Evolutionary conservation across 2,329 filamentous ascomycete species (phyloP).

Genomic region (Fusarium agapanthi): DNA sequence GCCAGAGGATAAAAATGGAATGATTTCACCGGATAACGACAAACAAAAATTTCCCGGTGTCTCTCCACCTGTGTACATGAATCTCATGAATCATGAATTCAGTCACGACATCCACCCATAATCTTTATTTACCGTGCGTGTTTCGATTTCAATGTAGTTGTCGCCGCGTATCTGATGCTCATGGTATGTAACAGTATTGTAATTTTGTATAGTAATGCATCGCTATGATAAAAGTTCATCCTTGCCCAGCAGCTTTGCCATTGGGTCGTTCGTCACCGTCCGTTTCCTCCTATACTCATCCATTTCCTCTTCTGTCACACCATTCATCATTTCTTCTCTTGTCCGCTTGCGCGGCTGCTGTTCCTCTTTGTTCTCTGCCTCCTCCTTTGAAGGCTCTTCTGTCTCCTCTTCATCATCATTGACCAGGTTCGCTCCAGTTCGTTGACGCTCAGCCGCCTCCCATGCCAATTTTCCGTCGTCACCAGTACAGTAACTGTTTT

Average conservation of each 20-base stretch:
- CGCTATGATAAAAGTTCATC: conserved; percentile 60
- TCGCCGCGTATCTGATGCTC: not conserved
- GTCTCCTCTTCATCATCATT: conserved; percentile 40
- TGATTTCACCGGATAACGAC: conserved; percentile 48
- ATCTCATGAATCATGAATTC: conserved; percentile 33
- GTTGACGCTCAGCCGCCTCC: conserved; percentile 74
- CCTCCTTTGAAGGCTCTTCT: conserved; percentile 42
- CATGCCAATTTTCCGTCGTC: conserved; percentile 85
- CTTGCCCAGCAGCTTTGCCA: conserved; percentile 82
- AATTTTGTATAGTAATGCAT: not conserved
- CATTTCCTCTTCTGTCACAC: conserved; percentile 83
- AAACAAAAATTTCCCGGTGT: conserved; percentile 35
- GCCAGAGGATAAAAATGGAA: conserved; percentile 58
- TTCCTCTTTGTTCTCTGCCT: conserved; percentile 45
- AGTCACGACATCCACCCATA: conserved; percentile 22
- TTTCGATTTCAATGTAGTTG: not conserved
- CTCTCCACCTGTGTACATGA: conserved; percentile 40
- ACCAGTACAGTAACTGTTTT: conserved; percentile 98
- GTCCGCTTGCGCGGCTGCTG: conserved; percentile 72
- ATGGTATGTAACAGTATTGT: not conserved
- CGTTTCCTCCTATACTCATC: conserved; percentile 84
- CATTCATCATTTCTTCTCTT: conserved; percentile 79
- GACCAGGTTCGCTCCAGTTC: conserved; percentile 56
- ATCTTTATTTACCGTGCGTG: conserved; percentile 16
- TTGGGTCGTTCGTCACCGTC: conserved; percentile 80